These are phyloP conservation scores for Eimeria brunetti DNA, from an alignment of 169 alveolate genomes.

Conservation along the genomic window DNA sequence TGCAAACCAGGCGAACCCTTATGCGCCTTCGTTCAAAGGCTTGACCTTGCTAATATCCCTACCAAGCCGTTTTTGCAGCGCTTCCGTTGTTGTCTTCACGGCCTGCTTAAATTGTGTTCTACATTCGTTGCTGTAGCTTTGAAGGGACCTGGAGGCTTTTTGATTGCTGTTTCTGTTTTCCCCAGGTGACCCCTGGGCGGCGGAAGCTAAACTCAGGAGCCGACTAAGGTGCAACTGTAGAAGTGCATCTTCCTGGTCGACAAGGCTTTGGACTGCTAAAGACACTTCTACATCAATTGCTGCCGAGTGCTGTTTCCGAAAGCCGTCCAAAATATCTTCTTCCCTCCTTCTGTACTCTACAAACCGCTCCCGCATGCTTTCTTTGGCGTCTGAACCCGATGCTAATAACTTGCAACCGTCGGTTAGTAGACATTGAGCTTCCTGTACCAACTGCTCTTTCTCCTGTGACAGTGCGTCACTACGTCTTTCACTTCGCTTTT, in stretches of 20 bases:
- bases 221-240: slow-evolving; percentile 37
- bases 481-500: not conserved
- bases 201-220: slow-evolving; percentile 19
- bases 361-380: slow-evolving; percentile 29
- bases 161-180: not conserved
- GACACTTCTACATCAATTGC: slow-evolving; percentile 17
- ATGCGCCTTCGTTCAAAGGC: not conserved
- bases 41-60: not conserved
- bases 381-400: slow-evolving; percentile 36
- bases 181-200: not conserved
- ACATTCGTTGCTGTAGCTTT: slow-evolving; percentile 42
- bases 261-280: slow-evolving; percentile 29
- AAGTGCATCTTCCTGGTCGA: slow-evolving; percentile 47
- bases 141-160: slow-evolving; percentile 25
- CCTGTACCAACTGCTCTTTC: slow-evolving; percentile 28
- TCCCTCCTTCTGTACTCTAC: slow-evolving; percentile 33
- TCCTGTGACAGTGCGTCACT: slow-evolving; percentile 22
- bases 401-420: slow-evolving; percentile 47
- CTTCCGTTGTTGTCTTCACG: slow-evolving; percentile 28
- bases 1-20: not conserved
- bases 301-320: slow-evolving; percentile 19
- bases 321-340: not conserved
- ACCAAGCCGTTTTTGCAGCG: slow-evolving; percentile 36
- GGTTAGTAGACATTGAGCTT: slow-evolving; percentile 9
- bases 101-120: slow-evolving; percentile 53